Evolutionary conservation across 2,329 filamentous ascomycete species (phyloP), one percentile per base, ranked within the genome.

Genomic region (Alternaria ethzedia): DNA sequence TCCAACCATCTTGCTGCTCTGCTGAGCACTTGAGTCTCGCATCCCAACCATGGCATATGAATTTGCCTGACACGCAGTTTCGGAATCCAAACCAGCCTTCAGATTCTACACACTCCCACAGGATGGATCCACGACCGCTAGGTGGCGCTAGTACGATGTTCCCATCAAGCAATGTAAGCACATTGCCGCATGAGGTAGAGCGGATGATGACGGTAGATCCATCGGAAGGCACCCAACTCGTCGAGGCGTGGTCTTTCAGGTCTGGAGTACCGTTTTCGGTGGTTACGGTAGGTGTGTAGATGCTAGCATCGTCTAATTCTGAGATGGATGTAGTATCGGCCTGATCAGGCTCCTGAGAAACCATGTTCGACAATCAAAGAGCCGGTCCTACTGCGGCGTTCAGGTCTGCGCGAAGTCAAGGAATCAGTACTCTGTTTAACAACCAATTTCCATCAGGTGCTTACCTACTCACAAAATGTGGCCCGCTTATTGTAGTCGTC

Each of bases 31-130:
- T 59, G 3, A 66, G 45, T 41, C 45, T 64, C 30, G 32, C 57
- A 21, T 60, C 45, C 49, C 44, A 5, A 13, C 43, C 52, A 23
- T 64, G 58, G 20, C 64, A 58, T 36, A 66, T 13, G 32, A 64
- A 66, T 23, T 54, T 64, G 21, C 11, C n/a, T 10, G 58, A 57
- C 10, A 49, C 28, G 13, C 36, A 32, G 25, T 47, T 46, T 41
- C 64, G 49, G 21, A 64, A 64, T 13, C 64, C 61, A 6, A 66
- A 49, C 61, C 64, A 66, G 21, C 64, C 64, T n/a, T 57, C 20
- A 20, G 10, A 41, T 28, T 67, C 64, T 23, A 67, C 32, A 36
- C 61, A 64, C 12, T 25, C 23, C 61, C 64, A 65, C 5, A 49
- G 26, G 30, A 63, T 66, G 47, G 45, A 57, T 5, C 63, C 60